phyloP scores from a whole-genome alignment of 148 eudicot species.

The Rhododendron molle region DNA sequence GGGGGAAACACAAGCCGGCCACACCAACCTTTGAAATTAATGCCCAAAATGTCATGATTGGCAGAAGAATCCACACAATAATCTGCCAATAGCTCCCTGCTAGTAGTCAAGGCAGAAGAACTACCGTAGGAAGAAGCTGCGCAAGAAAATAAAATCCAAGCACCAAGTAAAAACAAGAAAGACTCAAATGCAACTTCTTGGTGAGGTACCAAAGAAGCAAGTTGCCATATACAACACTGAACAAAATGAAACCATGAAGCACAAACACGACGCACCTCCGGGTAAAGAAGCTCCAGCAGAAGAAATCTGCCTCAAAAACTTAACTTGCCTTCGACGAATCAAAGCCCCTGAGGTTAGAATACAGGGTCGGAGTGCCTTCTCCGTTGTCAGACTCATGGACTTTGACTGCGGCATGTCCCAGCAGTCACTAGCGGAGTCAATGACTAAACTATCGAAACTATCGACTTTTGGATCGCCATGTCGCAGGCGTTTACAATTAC shows the following conservation, averaged over 20 bases:
- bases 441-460: neutral
- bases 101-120: neutral
- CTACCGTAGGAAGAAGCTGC: neutral
- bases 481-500: slow-evolving; percentile 2
- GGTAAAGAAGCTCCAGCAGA: neutral
- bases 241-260: neutral
- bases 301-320: slow-evolving; percentile 8
- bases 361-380: neutral
- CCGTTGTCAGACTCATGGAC: neutral
- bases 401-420: neutral
- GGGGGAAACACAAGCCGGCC: slow-evolving; percentile 21
- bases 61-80: slow-evolving; percentile 3
- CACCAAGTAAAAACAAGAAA: neutral
- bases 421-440: neutral
- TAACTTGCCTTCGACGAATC: neutral
- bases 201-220: neutral
- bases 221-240: neutral
- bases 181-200: neutral
- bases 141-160: no score
- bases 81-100: neutral
- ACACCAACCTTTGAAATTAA: slow-evolving; percentile 23
- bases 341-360: neutral
- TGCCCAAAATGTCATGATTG: neutral
- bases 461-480: neutral
- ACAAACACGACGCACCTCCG: neutral